Evolutionary conservation across 495 filamentous ascomycete genomes (phyloP).

Genomic region (Neurospora sp.): DNA sequence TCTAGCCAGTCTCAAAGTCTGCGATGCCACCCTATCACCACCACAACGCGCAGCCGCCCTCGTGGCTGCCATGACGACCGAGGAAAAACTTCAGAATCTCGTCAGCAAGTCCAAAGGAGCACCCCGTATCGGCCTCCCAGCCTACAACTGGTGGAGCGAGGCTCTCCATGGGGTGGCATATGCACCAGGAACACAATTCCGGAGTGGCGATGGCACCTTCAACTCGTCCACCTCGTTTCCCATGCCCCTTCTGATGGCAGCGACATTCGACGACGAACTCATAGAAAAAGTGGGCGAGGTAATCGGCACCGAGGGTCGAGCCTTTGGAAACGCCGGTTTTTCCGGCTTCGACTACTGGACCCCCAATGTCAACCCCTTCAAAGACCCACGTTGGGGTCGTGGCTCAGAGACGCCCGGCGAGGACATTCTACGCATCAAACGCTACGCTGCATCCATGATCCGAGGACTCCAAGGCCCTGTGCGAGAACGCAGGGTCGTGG

Average conservation of each 20-base stretch:
- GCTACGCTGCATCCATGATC: too few relatives aligned
- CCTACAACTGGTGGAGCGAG: conserved; percentile 44
- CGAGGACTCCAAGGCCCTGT: conserved; percentile 3
- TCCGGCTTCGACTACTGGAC: conserved; percentile 43
- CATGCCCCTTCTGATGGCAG: conserved; percentile 30
- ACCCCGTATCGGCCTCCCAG: conserved; percentile 28
- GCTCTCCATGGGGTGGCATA: conserved; percentile 36
- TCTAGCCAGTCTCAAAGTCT: conserved; percentile 31
- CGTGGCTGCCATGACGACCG: conserved; percentile 30
- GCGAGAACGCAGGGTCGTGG: conserved; percentile 5
- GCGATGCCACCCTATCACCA: conserved; percentile 34
- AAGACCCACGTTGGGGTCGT: conserved; percentile 35
- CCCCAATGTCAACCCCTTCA: conserved; percentile 11
- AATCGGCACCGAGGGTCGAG: conserved; percentile 54
- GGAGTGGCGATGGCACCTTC: conserved; percentile 16
- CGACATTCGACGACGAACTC: conserved; percentile 39
- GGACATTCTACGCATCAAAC: conserved; percentile 10
- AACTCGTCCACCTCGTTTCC: conserved; percentile 37
- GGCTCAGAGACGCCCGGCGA: conserved; percentile 24
- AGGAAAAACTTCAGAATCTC: conserved; percentile 32
- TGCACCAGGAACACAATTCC: conserved; percentile 25
- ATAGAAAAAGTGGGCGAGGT: conserved; percentile 25
- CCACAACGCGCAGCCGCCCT: conserved; percentile 34
- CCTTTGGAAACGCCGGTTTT: conserved; percentile 51
- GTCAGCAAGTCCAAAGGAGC: conserved; percentile 29